These are phyloP conservation scores for Hericium alpestre DNA, from an alignment of 768 basidiomycete genomes.

Conservation along the genomic window DNA sequence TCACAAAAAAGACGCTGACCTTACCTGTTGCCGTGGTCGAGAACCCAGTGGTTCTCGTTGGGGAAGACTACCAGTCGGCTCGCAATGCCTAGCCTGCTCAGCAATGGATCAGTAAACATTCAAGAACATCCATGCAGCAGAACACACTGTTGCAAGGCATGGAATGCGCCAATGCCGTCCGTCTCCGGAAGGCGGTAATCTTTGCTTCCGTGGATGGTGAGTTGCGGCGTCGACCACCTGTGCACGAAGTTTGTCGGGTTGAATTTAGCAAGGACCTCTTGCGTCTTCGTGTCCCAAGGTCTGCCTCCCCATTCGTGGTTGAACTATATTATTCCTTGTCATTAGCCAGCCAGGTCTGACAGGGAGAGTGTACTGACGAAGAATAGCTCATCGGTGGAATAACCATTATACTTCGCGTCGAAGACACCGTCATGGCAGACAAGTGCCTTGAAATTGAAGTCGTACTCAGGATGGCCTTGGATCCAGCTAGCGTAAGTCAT, in stretches of 20 bases:
- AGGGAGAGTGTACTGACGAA: slow-evolving; percentile 44
- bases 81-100: slow-evolving; percentile 50
- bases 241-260: slow-evolving; percentile 74
- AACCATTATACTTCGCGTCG: slow-evolving; percentile 70
- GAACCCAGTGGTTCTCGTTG: slow-evolving; percentile 88
- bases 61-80: slow-evolving; percentile 78
- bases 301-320: slow-evolving; percentile 81
- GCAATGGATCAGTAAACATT: not conserved
- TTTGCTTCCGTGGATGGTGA: slow-evolving; percentile 79
- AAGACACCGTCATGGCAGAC: slow-evolving; percentile 93
- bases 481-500: slow-evolving; percentile 60
- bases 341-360: not conserved
- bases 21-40: slow-evolving; percentile 68
- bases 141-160: slow-evolving; percentile 73
- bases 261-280: slow-evolving; percentile 49
- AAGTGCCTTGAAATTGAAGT: slow-evolving; percentile 84
- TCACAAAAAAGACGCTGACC: slow-evolving; percentile 7
- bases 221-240: slow-evolving; percentile 79
- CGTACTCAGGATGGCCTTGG: slow-evolving; percentile 84
- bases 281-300: slow-evolving; percentile 60
- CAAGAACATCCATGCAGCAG: not conserved
- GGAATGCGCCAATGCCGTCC: slow-evolving; percentile 77
- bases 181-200: slow-evolving; percentile 83
- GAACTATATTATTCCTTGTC: slow-evolving; percentile 35
- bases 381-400: slow-evolving; percentile 84